phyloP scores from a whole-genome alignment of 73 alveolate genomes.

The Uronychia binucleata region DNA sequence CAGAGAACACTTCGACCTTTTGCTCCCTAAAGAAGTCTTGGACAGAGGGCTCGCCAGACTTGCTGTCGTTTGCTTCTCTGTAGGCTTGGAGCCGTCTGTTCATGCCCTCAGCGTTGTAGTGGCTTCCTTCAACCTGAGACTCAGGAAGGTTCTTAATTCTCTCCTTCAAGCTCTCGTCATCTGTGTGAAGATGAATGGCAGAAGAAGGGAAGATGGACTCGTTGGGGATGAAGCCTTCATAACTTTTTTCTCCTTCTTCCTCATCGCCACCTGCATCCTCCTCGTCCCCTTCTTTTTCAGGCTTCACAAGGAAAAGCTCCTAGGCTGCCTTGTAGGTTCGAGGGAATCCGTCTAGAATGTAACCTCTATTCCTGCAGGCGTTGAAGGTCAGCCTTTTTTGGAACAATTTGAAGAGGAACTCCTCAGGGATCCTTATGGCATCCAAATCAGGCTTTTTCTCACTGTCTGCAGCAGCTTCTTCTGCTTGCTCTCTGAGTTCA shows the following conservation, averaged over 20 bases:
- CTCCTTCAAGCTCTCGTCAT: conserved; percentile 16
- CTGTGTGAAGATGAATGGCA: conserved; percentile 40
- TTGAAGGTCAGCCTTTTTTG: conserved; percentile 30
- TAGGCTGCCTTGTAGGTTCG: conserved; percentile 76
- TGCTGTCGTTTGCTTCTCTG: conserved; percentile 72
- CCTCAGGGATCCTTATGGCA: conserved; percentile 49
- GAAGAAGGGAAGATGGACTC: conserved; percentile 44
- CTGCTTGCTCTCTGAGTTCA: conserved; percentile 19
- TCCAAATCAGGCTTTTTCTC: conserved; percentile 42
- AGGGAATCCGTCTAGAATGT: conserved; percentile 92
- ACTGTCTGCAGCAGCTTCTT: conserved; percentile 6
- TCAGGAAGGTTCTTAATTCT: conserved; percentile 42
- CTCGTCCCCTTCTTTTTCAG: conserved; percentile 59
- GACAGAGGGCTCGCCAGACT: conserved; percentile 78
- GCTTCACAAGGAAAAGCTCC: conserved; percentile 68
- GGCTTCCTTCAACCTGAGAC: conserved; percentile 34
- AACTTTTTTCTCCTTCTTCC: conserved; percentile 61
- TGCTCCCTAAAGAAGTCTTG: conserved; percentile 71
- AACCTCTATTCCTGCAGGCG: conserved; percentile 94
- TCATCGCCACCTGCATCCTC: conserved; percentile 67
- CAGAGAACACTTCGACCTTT: conserved; percentile 59
- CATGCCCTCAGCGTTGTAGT: conserved; percentile 59
- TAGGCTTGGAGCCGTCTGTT: conserved; percentile 57
- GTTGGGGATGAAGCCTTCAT: conserved; percentile 30
- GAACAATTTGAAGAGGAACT: conserved; percentile 40